Base-by-base conservation (phyloP, 1,139 yeast species). In the Saccharomyces hybrid region DNA sequence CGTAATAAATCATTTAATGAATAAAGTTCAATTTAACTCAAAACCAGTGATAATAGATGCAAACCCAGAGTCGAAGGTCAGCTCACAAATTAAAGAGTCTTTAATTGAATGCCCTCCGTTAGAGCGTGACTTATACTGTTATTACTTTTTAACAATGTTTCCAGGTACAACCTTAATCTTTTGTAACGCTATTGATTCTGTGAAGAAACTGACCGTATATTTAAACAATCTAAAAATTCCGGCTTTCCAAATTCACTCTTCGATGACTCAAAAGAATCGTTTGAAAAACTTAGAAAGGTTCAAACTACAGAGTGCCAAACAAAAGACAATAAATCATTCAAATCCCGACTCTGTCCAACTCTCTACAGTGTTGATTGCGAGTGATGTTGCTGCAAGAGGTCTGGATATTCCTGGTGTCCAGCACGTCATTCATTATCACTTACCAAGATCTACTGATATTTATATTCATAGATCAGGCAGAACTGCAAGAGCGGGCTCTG, bases 371-470 rank as follows among this genome's bases (percentile, higher is more conserved):
- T 76, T 95, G 54, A 81, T 95, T 54, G 96, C 98, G 0, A 89
- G 98, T 1, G 99, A 93, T 71, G 98, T 93, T 53, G 99, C 99
- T 1, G 99, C 99, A 5, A 82, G 99, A 75, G 99, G 99, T 58
- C 78, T 95, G 58, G 99, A 95, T 77, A 89, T 95, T 57, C 87
- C 96, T 1, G 80, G 81, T 51, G 91, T 95, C 54, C 87, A 90
- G 65, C 99, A 93, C 70, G 99, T 95, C 47, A 89, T 93, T 12
- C 99, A 93, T 70, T 93, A 93, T 67, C 98, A 93, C 72, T 77
- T 95, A 59, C 99, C 99, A 9, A 79, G 98, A 60, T 80, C 96
- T 8, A 98, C 98, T 0, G 99, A 95, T 69, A 83, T 90, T 54
- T 93, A 93, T 68, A 85, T 93, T 60, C 99, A 93, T 72, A 80